Evolutionary conservation across 2,329 filamentous ascomycete species (phyloP).

Genomic region (Talaromyces sp.): DNA sequence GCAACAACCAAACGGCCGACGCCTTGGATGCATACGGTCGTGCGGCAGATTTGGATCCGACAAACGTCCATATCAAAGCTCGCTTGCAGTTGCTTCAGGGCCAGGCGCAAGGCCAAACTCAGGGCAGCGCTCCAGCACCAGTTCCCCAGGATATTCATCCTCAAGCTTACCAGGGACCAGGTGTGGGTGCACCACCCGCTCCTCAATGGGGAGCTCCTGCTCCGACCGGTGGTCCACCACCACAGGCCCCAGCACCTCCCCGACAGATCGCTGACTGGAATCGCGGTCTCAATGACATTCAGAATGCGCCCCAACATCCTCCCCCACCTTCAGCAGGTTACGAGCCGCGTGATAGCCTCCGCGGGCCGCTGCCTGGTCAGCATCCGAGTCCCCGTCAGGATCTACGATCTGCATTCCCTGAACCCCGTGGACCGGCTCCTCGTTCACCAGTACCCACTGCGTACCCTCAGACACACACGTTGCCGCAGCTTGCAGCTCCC

Average conservation of each 20-base stretch:
- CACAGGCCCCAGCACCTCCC: conserved; percentile 62
- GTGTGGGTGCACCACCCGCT: conserved; percentile 75
- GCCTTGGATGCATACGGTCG: conserved; percentile 93
- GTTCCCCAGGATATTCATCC: conserved; percentile 93
- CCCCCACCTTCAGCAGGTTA: conserved; percentile 69
- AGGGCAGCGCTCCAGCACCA: conserved; percentile 65
- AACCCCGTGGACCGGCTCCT: conserved; percentile 53
- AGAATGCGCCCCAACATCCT: conserved; percentile 50
- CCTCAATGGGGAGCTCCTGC: conserved; percentile 85
- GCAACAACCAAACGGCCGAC: conserved; percentile 97
- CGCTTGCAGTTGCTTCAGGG: conserved; percentile 83
- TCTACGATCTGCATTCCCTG: conserved; percentile 65
- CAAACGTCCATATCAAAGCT: conserved; percentile 93
- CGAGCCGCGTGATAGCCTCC: conserved; percentile 74
- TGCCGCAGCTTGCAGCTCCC: conserved; percentile 50
- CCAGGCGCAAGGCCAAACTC: conserved; percentile 64
- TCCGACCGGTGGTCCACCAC: conserved; percentile 42
- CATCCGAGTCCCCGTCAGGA: conserved; percentile 76
- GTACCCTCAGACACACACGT: conserved; percentile 49
- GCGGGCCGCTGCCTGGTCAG: conserved; percentile 63
- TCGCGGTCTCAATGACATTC: conserved; percentile 73
- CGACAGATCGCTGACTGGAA: conserved; percentile 60
- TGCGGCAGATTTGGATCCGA: conserved; percentile 88
- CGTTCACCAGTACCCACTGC: conserved; percentile 56
- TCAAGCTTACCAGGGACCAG: conserved; percentile 81